A percentile compares a stretch with the other conserved stretches of the same genome.
These are phyloP conservation scores for Vaccinium myrtillus DNA, from an alignment of 148 eudicot species.

Conservation along the genomic window DNA sequence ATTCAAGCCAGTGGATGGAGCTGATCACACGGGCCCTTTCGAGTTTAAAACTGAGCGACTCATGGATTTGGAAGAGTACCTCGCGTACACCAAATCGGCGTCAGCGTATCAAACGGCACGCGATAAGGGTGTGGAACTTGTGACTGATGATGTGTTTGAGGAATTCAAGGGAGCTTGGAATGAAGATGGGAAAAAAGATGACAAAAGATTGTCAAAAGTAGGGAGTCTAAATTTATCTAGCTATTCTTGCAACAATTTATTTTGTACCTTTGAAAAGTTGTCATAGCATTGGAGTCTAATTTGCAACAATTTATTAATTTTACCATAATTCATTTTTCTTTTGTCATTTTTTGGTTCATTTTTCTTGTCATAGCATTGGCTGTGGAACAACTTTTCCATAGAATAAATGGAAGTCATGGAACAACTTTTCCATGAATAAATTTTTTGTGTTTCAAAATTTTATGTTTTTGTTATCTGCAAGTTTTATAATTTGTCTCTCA, in stretches of 20 bases:
- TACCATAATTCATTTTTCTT: no score
- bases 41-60: slow-evolving; percentile 49
- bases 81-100: slow-evolving; percentile 53
- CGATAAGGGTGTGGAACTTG: slow-evolving; percentile 67
- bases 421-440: no score
- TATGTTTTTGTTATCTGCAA: no score
- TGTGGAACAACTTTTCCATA: no score
- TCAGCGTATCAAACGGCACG: slow-evolving; percentile 70
- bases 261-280: neutral
- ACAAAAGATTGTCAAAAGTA: slow-evolving; percentile 38
- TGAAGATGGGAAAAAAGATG: slow-evolving; percentile 42
- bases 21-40: slow-evolving; percentile 65
- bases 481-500: no score
- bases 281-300: neutral
- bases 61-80: slow-evolving; percentile 54
- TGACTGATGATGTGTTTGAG: slow-evolving; percentile 45
- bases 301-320: no score
- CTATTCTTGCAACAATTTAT: neutral
- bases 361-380: no score
- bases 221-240: slow-evolving; percentile 22
- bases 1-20: slow-evolving; percentile 62
- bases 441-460: no score
- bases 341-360: no score
- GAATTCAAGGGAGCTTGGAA: slow-evolving; percentile 59
- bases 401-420: no score